Base-by-base conservation (phyloP, 306 rosid species). In the Alnus glutinosa region DNA sequence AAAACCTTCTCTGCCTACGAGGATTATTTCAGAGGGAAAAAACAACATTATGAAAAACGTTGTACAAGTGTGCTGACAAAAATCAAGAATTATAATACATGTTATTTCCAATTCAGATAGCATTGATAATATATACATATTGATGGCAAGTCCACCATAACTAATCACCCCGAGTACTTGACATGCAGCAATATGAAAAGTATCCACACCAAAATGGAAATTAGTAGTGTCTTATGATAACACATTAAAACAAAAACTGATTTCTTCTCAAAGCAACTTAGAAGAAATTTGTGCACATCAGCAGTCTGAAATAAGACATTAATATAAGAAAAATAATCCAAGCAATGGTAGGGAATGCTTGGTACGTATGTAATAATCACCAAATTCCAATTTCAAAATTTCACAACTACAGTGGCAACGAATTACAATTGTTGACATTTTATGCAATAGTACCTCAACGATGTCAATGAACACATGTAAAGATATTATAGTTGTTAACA, bases 1-100 rank as follows among this genome's bases (percentile, higher is more conserved):
- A 93, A 96, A 85, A 96, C 99, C 88, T 96, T 96, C 88, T 93
- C 99, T 39, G 98, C 92, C 99, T 96, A 84, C 87, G 90, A 28
- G 47, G 44, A 75, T 77, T 54, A 47, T 39, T 47, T 50, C 55
- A 37, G n/a, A 61, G 82, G 75, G 70, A 77, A 70, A 80, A 42
- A 54, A 57, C 55, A 70, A n/a, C 54, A 62, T 11, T 3, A 78
- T 44, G 32, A 85, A 44, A 76, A 18, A 39, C 71, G 48, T 64
- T 37, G 28, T 36, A 64, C 23, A 64, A 34, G 47, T 36, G 71
- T 6, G 28, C 14, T 23, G 10, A 14, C 71, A 37, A 36, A 37
- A 36, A 36, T 14, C 48, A 36, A 64, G 23, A 5, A 36, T 64
- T 36, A 64, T 7, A 2, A 36, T 5, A 15, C 23, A n/a, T n/a